A percentile compares a stretch with the other conserved stretches of the same genome.
Evolutionary conservation across 2,329 filamentous ascomycete genomes (phyloP).

Genomic region (Trichoderma lentiforme): DNA sequence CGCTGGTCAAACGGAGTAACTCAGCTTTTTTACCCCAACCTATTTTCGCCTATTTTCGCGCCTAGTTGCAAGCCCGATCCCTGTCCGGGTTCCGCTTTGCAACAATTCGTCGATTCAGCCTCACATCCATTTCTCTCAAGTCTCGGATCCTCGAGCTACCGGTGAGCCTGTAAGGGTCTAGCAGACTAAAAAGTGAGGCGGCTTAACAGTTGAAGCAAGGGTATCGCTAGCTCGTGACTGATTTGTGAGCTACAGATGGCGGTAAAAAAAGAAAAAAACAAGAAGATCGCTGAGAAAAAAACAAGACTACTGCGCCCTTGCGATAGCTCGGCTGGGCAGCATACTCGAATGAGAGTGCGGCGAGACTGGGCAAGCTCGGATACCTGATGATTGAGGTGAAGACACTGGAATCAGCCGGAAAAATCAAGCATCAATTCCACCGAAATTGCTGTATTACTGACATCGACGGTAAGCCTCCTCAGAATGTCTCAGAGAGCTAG

Average conservation of each 20-base stretch:
- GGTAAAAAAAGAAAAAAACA: background rate
- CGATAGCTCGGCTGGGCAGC: background rate
- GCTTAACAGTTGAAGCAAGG: background rate
- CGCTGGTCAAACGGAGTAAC: background rate
- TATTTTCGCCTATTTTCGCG: conserved; percentile 1
- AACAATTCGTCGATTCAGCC: conserved; percentile 9
- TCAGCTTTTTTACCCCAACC: background rate
- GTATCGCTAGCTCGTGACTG: conserved; percentile 5
- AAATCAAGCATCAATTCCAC: background rate
- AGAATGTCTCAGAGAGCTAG: background rate
- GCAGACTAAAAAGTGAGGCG: background rate
- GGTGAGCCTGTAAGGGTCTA: background rate
- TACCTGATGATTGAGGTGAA: background rate
- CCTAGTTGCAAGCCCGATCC: background rate
- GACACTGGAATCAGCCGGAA: background rate
- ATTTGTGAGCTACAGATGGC: conserved; percentile 14
- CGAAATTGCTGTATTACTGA: background rate
- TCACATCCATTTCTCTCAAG: conserved; percentile 5
- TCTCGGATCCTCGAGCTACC: background rate
- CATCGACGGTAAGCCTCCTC: background rate
- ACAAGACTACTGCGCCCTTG: background rate
- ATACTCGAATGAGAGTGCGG: background rate
- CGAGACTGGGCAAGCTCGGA: background rate
- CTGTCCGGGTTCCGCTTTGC: background rate
- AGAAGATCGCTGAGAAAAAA: background rate